A percentile compares a stretch with the other conserved stretches of the same genome.
Evolutionary conservation across 2,329 filamentous ascomycete genomes (phyloP).

Genomic region (Plenodomus biglobosus): DNA sequence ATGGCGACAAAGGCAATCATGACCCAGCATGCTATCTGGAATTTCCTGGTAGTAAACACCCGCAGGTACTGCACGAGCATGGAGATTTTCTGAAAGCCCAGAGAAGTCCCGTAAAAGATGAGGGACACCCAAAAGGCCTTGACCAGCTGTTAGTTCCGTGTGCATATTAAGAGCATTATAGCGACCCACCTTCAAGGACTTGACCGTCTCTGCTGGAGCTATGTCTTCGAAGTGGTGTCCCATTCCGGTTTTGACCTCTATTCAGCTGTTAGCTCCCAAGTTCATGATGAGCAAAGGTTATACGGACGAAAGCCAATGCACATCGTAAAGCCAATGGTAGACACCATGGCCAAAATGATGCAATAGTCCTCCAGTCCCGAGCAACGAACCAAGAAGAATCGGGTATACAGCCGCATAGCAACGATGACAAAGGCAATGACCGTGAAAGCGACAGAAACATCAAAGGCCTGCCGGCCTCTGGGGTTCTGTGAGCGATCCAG

Average conservation of each 20-base stretch:
- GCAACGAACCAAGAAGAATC: conserved; percentile 32
- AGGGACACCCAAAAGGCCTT: conserved; percentile 39
- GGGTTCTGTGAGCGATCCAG: conserved; percentile 13
- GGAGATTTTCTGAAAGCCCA: conserved; percentile 38
- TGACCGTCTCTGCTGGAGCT: conserved; percentile 12
- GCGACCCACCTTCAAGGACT: conserved; percentile 28
- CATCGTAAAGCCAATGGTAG: conserved; percentile 31
- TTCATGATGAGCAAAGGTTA: background rate
- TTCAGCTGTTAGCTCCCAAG: conserved; percentile 8
- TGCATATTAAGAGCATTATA: background rate
- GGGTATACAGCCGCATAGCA: conserved; percentile 33
- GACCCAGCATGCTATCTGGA: conserved; percentile 27
- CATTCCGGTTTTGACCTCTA: conserved; percentile 38
- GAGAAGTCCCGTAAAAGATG: conserved; percentile 38
- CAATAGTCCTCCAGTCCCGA: conserved; percentile 34
- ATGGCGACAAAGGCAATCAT: conserved; percentile 28
- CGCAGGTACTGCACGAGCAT: conserved; percentile 39
- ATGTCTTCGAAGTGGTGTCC: conserved; percentile 26
- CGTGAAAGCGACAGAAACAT: conserved; percentile 30
- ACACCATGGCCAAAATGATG: conserved; percentile 32
- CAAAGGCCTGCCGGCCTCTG: conserved; percentile 26
- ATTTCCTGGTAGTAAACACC: conserved; percentile 34
- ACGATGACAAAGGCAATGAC: conserved; percentile 26
- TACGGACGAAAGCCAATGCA: conserved; percentile 34
- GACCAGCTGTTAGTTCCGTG: background rate